Base-by-base conservation (phyloP, 1,284 basidiomycete species). In the Puccinia sorghi region DNA sequence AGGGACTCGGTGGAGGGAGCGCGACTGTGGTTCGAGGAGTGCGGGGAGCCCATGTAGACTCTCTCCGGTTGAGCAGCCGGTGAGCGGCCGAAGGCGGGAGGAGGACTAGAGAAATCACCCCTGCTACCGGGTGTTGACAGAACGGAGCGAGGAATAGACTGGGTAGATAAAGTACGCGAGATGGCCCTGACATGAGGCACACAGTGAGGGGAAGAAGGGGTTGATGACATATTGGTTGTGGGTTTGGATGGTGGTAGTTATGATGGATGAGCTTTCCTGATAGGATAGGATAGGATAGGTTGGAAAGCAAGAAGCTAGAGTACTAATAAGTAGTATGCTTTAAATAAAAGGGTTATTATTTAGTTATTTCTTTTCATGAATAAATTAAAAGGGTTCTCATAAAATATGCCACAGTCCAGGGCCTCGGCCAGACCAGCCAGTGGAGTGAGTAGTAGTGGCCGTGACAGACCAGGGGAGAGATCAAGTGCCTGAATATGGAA, bases 101-200 rank as follows among this genome's bases (percentile, higher is more conserved):
- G 64, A 67, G 74, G 64, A 5, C 64, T 37, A 43, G 64, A 69
- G 27, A 22, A 66, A 46, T 52, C 64, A 43, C 41, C 52, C 7
- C 69, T 9, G 39, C 63, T 69, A 50, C 64, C 39, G 25, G 74
- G 66, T n/a, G 50, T 69, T 25, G 63, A 67, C 27, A 77, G 48
- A 57, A 77, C 74, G 43, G 63, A 69, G 52, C 64, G 64, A 37
- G 74, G 74, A 13, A 77, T 54, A 20, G 63, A 77, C 59, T 77
- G 74, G 25, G 32, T 69, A 52, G 64, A 69, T 27, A 54, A 41
- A 57, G 50, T 54, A 32, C 69, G 27, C 41, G 37, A 69, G 25
- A 50, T 32, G 12, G 66, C 12, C 32, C 66, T 69, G 66, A 9
- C 15, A 20, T 52, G 48, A 32, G 32, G 13, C 25, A 69, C 15